These are phyloP conservation scores for Cladochytrium tenue DNA, from an alignment of 371 early-diverging fungal genomes.

Conservation along the genomic window DNA sequence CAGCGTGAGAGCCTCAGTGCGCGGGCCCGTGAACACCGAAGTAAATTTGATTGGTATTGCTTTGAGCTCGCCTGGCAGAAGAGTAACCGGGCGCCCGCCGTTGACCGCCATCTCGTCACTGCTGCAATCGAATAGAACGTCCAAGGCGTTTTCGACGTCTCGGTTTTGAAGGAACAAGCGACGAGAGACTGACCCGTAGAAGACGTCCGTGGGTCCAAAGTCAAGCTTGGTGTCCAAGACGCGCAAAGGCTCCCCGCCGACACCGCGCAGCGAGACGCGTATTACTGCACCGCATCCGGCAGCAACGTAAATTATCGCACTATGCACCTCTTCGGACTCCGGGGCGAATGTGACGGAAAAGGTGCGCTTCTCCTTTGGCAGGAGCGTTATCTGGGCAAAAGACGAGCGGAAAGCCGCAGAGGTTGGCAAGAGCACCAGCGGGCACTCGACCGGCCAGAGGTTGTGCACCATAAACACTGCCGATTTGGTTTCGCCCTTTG, in stretches of 20 bases:
- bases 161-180: constrained; percentile 30
- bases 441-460: constrained; percentile 46
- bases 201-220: constrained; percentile 54
- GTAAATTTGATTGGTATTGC: constrained; percentile 31
- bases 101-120: constrained; percentile 47
- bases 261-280: constrained; percentile 25
- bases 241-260: constrained; percentile 28
- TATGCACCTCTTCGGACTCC: constrained; percentile 5
- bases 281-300: constrained; percentile 41
- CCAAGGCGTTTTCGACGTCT: constrained; percentile 20
- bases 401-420: constrained; percentile 27
- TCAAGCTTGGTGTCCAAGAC: constrained; percentile 46
- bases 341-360: constrained; percentile 41
- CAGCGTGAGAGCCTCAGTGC: constrained; percentile 36
- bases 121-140: constrained; percentile 27
- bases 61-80: constrained; percentile 33
- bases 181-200: constrained; percentile 34
- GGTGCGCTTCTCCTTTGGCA: constrained; percentile 35
- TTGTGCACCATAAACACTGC: constrained; percentile 36
- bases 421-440: constrained; percentile 33
- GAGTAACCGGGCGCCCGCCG: constrained; percentile 24
- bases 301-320: constrained; percentile 34
- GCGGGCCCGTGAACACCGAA: constrained; percentile 34
- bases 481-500: constrained; percentile 33
- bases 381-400: constrained; percentile 39